Percentiles rank a stretch among this genome's conserved stretches.
Conservation (phyloP, 371 early-diverging fungal species). For the Quaeritorhiza haematococci region DNA sequence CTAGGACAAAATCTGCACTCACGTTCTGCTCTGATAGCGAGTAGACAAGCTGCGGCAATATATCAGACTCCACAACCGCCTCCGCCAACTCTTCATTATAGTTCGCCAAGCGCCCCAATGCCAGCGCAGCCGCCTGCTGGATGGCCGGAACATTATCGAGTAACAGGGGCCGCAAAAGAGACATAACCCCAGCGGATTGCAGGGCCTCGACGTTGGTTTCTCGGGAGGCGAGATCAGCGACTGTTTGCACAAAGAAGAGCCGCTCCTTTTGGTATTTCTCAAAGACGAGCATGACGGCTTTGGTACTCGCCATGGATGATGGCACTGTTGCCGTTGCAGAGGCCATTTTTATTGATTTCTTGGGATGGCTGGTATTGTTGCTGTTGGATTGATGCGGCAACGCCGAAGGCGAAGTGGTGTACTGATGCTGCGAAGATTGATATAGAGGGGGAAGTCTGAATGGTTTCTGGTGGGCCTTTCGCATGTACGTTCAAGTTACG, state of each 20-base stretch:
- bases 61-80: constrained; percentile 44
- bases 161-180: constrained; percentile 46
- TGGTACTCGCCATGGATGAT: background rate
- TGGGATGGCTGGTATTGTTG: no score
- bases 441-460: no score
- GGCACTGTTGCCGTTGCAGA: background rate
- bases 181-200: constrained; percentile 41
- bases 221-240: constrained; percentile 50
- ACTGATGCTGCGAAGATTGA: no score
- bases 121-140: constrained; percentile 54
- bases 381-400: no score
- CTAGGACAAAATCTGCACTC: background rate
- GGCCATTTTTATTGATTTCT: no score
- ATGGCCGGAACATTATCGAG: constrained; percentile 48
- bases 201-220: constrained; percentile 50
- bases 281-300: constrained; percentile 39
- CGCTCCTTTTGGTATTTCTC: constrained; percentile 54
- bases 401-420: no score
- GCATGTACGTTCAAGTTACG: no score
- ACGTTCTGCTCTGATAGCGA: constrained; percentile 47
- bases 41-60: constrained; percentile 48
- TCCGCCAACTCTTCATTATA: constrained; percentile 46
- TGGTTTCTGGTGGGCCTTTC: no score
- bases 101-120: constrained; percentile 50
- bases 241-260: constrained; percentile 47